Evolutionary conservation across 2,329 filamentous ascomycete species (phyloP), one percentile per base, ranked within the genome.

Genomic region (Ilyonectria sp.): DNA sequence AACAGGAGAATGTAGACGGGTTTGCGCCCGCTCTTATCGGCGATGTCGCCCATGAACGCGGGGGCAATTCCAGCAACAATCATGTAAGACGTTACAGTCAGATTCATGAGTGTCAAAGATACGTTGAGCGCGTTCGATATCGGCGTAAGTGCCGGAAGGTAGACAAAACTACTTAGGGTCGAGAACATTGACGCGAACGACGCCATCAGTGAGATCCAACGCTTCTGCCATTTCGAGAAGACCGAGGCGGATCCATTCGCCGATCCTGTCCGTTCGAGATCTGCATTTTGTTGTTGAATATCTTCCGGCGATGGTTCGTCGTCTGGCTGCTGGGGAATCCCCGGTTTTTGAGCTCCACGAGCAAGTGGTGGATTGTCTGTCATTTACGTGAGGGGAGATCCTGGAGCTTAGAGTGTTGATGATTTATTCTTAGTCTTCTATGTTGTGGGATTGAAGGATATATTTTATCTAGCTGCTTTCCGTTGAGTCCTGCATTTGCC

Each of bases 1-100:
- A 89, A 86, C 43, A 83, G 82, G 19, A 89, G 75, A 13, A 90
- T 80, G 67, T 87, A 89, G 1, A 87, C 86, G 0, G 87, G 87
- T 11, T 87, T 81, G 26, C 87, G 83, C 2, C 88, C 88, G 6
- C 84, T 81, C 60, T 80, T 81, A 70, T 90, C 89, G 1, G 85
- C 86, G 33, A 90, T 84, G 57, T 87, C 86, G 2, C 87, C 88
- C 49, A 67, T 50, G 19, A 67, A 67, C 1, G 65, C 60, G 4
- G 60, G 57, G 85, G 67, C 67, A 13, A 69, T 56, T 0, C 63
- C 59, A n/a, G 54, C 66, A 2, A 68, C 58, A 9, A 66, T 26
- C 33, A 69, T 43, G 21, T 71, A 71, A 5, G 59, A 59, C 2
- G 62, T 71, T 1, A 71, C 60, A 1, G 67, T 71, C 15, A 71